Evolutionary conservation across 208 protist species (phyloP), one percentile per base, ranked within the genome.

Genomic region (Trypanosoma melophagium): DNA sequence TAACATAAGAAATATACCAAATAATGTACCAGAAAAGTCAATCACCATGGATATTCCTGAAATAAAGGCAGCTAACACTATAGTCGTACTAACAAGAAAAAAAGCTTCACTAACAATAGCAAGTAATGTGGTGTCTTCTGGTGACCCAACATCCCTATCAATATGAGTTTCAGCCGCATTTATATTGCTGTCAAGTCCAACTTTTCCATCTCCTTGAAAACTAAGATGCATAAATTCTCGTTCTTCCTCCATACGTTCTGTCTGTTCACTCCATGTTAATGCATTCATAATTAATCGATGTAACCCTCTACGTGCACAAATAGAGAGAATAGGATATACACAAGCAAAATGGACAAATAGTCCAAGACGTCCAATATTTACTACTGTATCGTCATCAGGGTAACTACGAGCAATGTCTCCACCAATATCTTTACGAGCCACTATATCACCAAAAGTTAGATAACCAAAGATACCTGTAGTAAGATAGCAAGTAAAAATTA

Each of bases 331-430:
- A 14, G 89, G 89, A 54, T 87, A 95, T 7, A 90, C 89, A 54
- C 84, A 92, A 8, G 77, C 84, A 79, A 95, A 95, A 55, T 95
- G 89, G 7, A 84, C 51, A 71, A 92, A 92, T 53, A 95, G 76
- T 35, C 86, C 84, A 3, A 95, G 58, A 9, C 84, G 83, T 2
- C 79, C 89, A 56, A 95, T 67, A 77, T 91, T 90, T 22, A 91
- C 69, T 25, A 86, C 45, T 1, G 69, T 7, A 51, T 95, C 89
- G 35, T 80, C 60, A 40, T 66, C 57, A 13, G 78, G 60, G 58
- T 88, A 95, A 71, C 88, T 86, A 25, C 66, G 66, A 25, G 87
- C 80, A 67, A 91, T 89, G 75, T 90, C 83, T 44, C 86, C 89
- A 16, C 86, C 86, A 3, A 62, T 61, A 44, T 42, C 45, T 19